phyloP scores from a whole-genome alignment of 805 yeast genomes.

The Metschnikowia corniflorae region DNA sequence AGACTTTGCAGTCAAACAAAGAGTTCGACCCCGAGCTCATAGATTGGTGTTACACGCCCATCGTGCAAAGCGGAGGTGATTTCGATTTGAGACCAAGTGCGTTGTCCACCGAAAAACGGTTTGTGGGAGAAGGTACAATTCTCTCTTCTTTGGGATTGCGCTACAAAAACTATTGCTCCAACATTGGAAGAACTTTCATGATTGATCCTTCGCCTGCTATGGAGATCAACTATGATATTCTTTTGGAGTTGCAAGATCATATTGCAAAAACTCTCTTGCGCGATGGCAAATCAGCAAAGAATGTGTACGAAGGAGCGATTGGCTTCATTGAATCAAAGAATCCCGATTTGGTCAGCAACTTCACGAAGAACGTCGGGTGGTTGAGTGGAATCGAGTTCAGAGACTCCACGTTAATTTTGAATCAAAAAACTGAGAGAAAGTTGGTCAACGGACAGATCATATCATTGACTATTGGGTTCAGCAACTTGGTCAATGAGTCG shows the following conservation, averaged over 20 bases:
- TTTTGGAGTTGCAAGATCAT: conserved; percentile 65
- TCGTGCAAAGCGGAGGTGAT: conserved; percentile 82
- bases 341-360: conserved; percentile 61
- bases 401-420: conserved; percentile 71
- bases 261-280: conserved; percentile 53
- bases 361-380: conserved; percentile 83
- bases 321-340: conserved; percentile 54
- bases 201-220: conserved; percentile 83
- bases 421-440: conserved; percentile 64
- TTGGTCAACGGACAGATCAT: conserved; percentile 72
- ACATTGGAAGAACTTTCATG: conserved; percentile 80
- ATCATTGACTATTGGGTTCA: conserved; percentile 75
- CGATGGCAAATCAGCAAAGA: conserved; percentile 65
- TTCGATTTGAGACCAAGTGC: conserved; percentile 85
- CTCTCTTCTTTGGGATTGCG: conserved; percentile 81
- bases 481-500: conserved; percentile 49
- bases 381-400: conserved; percentile 86
- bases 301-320: conserved; percentile 62
- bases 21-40: conserved; percentile 73
- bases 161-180: conserved; percentile 85
- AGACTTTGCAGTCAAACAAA: conserved; percentile 43
- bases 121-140: conserved; percentile 71
- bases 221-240: conserved; percentile 74
- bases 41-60: conserved; percentile 94
- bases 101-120: conserved; percentile 59